Percentiles rank a stretch among this genome's conserved stretches.
phyloP scores from a whole-genome alignment of 208 protist species.

The Herpetomonas samuelpessoai region DNA sequence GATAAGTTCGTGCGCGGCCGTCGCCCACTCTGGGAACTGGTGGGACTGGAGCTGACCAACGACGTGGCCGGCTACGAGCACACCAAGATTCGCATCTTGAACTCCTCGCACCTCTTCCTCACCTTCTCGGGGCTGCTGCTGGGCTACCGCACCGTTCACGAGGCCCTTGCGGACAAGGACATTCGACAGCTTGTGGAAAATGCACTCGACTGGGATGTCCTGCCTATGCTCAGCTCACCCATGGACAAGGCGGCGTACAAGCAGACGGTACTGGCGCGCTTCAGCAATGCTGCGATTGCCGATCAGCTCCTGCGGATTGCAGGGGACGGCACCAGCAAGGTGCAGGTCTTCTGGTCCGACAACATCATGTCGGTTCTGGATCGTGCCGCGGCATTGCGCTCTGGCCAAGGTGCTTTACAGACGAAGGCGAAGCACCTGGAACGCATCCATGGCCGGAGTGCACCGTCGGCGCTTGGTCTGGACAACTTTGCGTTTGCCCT shows the following conservation, averaged over 20 bases:
- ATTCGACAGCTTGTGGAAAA: slow-evolving; percentile 24
- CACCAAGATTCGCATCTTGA: slow-evolving; percentile 41
- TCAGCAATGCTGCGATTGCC: slow-evolving; percentile 27
- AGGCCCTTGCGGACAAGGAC: slow-evolving; percentile 27
- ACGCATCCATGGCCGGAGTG: background rate
- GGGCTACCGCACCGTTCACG: slow-evolving; percentile 28
- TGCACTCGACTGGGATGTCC: slow-evolving; percentile 20
- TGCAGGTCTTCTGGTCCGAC: slow-evolving; percentile 39
- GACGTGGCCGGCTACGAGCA: slow-evolving; percentile 33
- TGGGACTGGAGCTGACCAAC: slow-evolving; percentile 27
- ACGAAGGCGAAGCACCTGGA: background rate
- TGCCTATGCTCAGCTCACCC: slow-evolving; percentile 27
- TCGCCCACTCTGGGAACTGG: slow-evolving; percentile 32
- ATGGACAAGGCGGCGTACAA: slow-evolving; percentile 38
- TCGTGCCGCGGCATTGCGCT: background rate
- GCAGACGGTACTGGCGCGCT: slow-evolving; percentile 29
- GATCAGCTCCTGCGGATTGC: slow-evolving; percentile 39
- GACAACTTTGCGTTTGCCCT: slow-evolving; percentile 33
- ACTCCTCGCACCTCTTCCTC: slow-evolving; percentile 38
- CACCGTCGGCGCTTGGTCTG: background rate
- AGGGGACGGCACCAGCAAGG: slow-evolving; percentile 38
- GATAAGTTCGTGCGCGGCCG: slow-evolving; percentile 21
- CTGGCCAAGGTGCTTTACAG: too few species aligned
- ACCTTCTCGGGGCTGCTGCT: slow-evolving; percentile 30
- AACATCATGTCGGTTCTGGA: slow-evolving; percentile 19